phyloP scores from a whole-genome alignment of 371 early-diverging fungal species.

The Mucor mucedo region DNA sequence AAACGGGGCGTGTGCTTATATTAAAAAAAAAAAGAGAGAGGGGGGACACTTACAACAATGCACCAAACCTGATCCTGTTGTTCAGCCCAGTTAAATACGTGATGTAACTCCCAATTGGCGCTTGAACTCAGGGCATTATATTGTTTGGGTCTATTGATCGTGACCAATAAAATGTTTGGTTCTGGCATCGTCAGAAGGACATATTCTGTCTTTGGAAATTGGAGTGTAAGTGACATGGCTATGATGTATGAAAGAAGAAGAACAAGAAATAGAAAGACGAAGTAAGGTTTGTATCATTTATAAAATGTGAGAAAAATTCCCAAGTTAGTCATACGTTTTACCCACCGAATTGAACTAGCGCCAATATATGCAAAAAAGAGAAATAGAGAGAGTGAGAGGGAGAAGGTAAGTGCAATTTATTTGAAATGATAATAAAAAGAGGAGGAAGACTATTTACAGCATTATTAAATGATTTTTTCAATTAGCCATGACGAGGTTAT shows the following conservation, averaged over 20 bases:
- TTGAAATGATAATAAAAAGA: background rate
- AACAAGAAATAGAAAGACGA: background rate
- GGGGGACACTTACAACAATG: constrained; percentile 39
- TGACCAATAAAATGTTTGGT: constrained; percentile 49
- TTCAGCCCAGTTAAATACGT: constrained; percentile 53
- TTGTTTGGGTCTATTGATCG: constrained; percentile 51
- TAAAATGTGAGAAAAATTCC: too few species aligned
- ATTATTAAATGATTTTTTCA: background rate
- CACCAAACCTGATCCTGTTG: constrained; percentile 49
- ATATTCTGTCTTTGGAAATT: constrained; percentile 43
- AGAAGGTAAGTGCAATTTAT: too few species aligned
- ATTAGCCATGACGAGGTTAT: constrained; percentile 23
- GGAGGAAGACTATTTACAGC: constrained; percentile 3
- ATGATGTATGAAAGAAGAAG: background rate
- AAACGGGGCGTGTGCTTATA: too few species aligned
- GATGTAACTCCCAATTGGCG: constrained; percentile 48
- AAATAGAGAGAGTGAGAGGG: background rate
- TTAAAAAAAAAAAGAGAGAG: too few species aligned
- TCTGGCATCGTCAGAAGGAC: constrained; percentile 40
- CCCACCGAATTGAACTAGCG: too few species aligned
- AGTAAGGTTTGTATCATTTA: too few species aligned
- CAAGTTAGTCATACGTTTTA: too few species aligned
- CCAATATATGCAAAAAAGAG: constrained; percentile 5
- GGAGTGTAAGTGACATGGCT: constrained; percentile 5
- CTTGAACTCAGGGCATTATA: constrained; percentile 50